Evolutionary conservation across 441 rosid genomes (phyloP), one percentile per base, ranked within the genome.

Genomic region (Gossypium schwendimanii): DNA sequence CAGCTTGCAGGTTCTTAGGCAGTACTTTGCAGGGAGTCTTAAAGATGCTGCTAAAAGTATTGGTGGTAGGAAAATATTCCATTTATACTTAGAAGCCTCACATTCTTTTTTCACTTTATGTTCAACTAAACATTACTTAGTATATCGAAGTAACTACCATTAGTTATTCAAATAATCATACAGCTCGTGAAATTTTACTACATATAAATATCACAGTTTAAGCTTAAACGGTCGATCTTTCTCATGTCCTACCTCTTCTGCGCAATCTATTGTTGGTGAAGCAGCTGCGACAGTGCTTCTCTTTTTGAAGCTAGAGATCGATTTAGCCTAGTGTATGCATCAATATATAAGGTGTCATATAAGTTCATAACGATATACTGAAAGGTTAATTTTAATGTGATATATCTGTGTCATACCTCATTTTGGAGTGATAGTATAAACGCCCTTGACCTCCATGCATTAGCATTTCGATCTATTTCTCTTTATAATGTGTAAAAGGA

Each of bases 31-130:
- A 1, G 96, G 98, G 68, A 92, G 96, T 83, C 96, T 92, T 70
- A 90, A 92, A 69, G 92, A 92, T 82, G 98, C 98, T 60, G 98
- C 98, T 71, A 89, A 89, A 79, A 87, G 88, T 69, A 85, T 92
- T 81, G 96, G 96, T 36, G 97, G 96, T 92, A 84, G 63, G 91
- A 64, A 74, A 61, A 65, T 71, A 44, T 28, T 60, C 67, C 62
- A 21, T 73, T 10, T 61, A 31, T 6, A 33, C 10, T 31, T 36
- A 41, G 61, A 76, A 28, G 41, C 53, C 28, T 55, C 36, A 21
- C 55, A 65, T 58, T 52, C 31, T 47, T 41, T 41, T 41, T 41
- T 41, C 45, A 41, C 45, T 41, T 39, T 45, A 57, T 33, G 50
- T 52, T 62, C 49, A 18, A 54, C 18, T 28, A 33, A 63, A 57